Evolutionary conservation across 805 yeast genomes (phyloP).

Genomic region (Candida quercuum): DNA sequence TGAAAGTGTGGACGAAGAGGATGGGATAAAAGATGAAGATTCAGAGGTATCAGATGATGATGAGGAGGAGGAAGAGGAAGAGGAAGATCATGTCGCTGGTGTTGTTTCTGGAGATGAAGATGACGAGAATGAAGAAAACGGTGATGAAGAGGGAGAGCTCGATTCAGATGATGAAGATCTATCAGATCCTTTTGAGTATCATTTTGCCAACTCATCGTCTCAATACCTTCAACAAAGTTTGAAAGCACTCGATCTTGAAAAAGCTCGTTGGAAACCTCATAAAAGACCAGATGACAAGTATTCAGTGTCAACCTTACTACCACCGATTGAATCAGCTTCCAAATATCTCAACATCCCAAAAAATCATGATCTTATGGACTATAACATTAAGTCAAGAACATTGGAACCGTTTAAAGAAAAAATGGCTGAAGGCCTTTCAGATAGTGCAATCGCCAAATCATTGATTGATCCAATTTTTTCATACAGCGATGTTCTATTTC

Average conservation of each 20-base stretch:
- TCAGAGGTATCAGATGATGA: conserved; percentile 27
- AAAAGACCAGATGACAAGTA: conserved; percentile 17
- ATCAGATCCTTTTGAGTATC: conserved; percentile 72
- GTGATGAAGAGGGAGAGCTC: conserved; percentile 25
- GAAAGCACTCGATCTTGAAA: conserved; percentile 21
- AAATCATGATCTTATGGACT: conserved; percentile 24
- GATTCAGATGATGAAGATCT: conserved; percentile 31
- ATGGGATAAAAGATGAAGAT: conserved; percentile 11
- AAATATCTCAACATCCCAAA: conserved; percentile 16
- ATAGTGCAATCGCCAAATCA: conserved; percentile 38
- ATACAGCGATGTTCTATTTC: conserved; percentile 67
- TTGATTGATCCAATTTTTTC: conserved; percentile 62
- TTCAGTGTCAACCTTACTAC: conserved; percentile 22
- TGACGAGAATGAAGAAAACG: conserved; percentile 17
- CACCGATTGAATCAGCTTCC: conserved; percentile 14
- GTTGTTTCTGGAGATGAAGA: conserved; percentile 18
- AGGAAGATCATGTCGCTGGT: conserved; percentile 21
- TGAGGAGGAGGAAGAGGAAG: conserved; percentile 25
- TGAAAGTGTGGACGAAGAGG: conserved; percentile 8
- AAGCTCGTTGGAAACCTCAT: conserved; percentile 21
- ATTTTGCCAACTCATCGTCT: conserved; percentile 51
- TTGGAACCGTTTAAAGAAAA: conserved; percentile 21
- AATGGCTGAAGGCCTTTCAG: conserved; percentile 23
- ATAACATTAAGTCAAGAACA: conserved; percentile 43
- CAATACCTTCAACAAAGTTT: conserved; percentile 32